These are phyloP conservation scores for Phaeosphaeriaceae sp. DNA, from an alignment of 2,329 filamentous ascomycete genomes.

Conservation along the genomic window DNA sequence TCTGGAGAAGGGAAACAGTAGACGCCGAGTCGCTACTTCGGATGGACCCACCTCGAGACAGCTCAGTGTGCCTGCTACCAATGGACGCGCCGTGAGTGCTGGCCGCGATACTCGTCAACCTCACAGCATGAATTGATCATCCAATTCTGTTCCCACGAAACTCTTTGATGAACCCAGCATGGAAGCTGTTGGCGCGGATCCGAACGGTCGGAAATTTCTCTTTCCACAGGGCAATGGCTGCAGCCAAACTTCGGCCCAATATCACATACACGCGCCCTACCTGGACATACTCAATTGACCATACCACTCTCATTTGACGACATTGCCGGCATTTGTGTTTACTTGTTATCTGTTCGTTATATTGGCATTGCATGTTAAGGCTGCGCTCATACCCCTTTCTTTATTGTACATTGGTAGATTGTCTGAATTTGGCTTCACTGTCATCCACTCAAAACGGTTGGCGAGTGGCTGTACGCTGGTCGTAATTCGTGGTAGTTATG, in stretches of 20 bases:
- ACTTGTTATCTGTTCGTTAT: conserved; percentile 5
- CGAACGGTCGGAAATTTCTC: not conserved
- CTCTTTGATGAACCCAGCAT: not conserved
- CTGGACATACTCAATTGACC: conserved; percentile 6
- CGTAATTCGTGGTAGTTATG: not conserved
- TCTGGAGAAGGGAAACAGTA: conserved; percentile 42
- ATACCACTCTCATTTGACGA: conserved; percentile 12
- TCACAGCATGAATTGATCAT: conserved; percentile 7
- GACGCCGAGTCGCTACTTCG: conserved; percentile 35
- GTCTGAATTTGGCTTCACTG: conserved; percentile 12
- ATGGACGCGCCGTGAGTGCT: conserved; percentile 45
- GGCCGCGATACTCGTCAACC: conserved; percentile 36
- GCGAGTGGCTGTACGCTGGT: conserved; percentile 1
- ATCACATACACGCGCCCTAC: not conserved
- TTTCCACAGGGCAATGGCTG: not conserved
- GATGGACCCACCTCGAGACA: conserved; percentile 36
- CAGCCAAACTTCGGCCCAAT: not conserved
- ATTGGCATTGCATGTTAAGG: conserved; percentile 19
- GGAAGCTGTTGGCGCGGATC: not conserved
- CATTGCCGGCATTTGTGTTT: conserved; percentile 12
- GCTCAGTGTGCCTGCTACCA: conserved; percentile 31
- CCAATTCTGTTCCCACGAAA: not conserved
- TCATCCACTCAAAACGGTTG: not conserved
- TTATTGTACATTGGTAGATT: conserved; percentile 23
- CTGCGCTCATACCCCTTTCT: conserved; percentile 35